These are phyloP conservation scores for Fusarium hostae DNA, from an alignment of 2,329 filamentous ascomycete species.

Conservation along the genomic window DNA sequence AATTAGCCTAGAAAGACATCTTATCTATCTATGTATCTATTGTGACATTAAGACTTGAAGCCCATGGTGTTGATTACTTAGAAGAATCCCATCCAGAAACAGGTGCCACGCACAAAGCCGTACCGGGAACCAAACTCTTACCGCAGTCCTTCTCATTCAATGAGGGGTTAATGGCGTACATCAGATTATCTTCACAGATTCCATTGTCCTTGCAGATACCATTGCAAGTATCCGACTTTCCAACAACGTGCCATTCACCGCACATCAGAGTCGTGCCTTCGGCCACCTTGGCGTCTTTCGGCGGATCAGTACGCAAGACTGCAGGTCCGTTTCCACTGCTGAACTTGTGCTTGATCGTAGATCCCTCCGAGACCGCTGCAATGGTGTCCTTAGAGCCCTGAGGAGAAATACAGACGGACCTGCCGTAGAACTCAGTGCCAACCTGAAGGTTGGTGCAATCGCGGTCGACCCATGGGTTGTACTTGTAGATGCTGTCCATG, in stretches of 20 bases:
- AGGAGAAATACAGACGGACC: conserved; percentile 15
- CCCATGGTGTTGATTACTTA: no score
- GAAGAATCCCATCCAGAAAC: not conserved
- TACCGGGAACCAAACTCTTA: not conserved
- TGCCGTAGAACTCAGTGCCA: conserved; percentile 24
- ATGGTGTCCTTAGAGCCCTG: not conserved
- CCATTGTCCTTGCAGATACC: not conserved
- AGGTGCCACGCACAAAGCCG: not conserved
- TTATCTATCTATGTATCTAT: no score
- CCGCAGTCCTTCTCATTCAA: not conserved
- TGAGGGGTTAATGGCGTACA: not conserved
- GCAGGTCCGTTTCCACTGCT: not conserved
- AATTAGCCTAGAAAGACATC: no score
- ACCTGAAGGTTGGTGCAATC: conserved; percentile 17
- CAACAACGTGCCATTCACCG: not conserved
- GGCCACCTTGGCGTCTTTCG: not conserved
- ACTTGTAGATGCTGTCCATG: no score
- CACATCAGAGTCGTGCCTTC: not conserved
- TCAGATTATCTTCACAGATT: not conserved
- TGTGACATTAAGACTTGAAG: no score
- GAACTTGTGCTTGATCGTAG: not conserved
- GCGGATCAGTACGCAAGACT: not conserved
- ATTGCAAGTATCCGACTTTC: not conserved
- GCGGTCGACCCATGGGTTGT: conserved; percentile 13
- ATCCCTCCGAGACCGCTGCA: not conserved